Base-by-base conservation (phyloP, 768 basidiomycete species). In the Suillus cothurnatus region DNA sequence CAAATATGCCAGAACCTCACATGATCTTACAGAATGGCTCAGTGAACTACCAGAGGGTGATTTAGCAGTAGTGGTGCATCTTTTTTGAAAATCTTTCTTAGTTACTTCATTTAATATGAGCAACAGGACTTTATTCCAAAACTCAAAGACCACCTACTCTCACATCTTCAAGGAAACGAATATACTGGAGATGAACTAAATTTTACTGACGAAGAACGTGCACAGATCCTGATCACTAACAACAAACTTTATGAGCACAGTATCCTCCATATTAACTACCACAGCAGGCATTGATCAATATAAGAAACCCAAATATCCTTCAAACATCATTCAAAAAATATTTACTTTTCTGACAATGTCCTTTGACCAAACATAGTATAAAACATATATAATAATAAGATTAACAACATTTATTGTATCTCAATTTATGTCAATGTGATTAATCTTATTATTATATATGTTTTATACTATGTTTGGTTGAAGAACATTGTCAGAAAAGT, bases 241-340 rank as follows among this genome's bases (percentile, higher is more conserved):
- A 72, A 81, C 67, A 64, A 65, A n/a, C 70, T 82, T 2, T 81
- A 78, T 50, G 5, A 34, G 0, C 79, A 80, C 71, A 71, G 72
- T 43, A 66, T 70, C 11, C 31, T 80, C 5, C 74, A 73, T 0
- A 58, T 76, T 61, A 73, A 78, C 63, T 77, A n/a, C n/a, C n/a
- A n/a, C n/a, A n/a, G n/a, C n/a, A n/a, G n/a, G n/a, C n/a, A n/a
- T n/a, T n/a, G n/a, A n/a, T n/a, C n/a, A n/a, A n/a, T n/a, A n/a
- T n/a, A n/a, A n/a, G n/a, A n/a, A n/a, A n/a, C n/a, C n/a, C n/a
- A n/a, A n/a, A n/a, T n/a, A n/a, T n/a, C n/a, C n/a, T n/a, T n/a
- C n/a, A n/a, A n/a, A n/a, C n/a, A n/a, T n/a, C n/a, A n/a, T n/a
- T n/a, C n/a, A n/a, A n/a, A n/a, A n/a, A n/a, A n/a, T n/a, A n/a